Percentiles rank a stretch among this genome's conserved stretches.
Conservation (phyloP, 2,329 filamentous ascomycete genomes). For the Ophiosphaerella korrae region DNA sequence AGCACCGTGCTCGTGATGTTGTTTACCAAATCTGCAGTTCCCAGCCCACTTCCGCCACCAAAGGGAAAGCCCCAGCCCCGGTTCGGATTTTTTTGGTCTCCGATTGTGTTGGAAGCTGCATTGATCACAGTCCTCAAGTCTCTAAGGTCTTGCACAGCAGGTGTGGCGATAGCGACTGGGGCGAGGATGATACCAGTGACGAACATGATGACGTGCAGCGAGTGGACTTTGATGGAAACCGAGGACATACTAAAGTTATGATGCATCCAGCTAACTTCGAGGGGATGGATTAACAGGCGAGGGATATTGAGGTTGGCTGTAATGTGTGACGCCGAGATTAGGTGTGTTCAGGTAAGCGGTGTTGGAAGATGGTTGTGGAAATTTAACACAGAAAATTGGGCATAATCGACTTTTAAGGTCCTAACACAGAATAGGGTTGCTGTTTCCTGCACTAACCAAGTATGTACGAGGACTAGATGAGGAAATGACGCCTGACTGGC, state of each 20-base stretch:
- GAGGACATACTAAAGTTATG: constrained; percentile 14
- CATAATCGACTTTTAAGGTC: too few species aligned
- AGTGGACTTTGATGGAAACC: neutral
- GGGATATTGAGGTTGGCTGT: constrained; percentile 6
- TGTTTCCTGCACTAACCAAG: too few species aligned
- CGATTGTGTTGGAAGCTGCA: constrained; percentile 34
- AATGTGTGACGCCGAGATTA: constrained; percentile 21
- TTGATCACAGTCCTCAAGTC: constrained; percentile 36
- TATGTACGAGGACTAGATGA: too few species aligned
- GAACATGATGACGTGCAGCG: constrained; percentile 26
- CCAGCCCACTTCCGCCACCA: constrained; percentile 19
- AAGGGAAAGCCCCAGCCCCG: constrained; percentile 32
- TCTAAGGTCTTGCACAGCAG: constrained; percentile 36
- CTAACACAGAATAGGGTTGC: too few species aligned
- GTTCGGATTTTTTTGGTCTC: constrained; percentile 32
- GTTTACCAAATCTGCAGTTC: constrained; percentile 39
- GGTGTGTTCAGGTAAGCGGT: constrained; percentile 19
- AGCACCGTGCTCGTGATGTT: constrained; percentile 42
- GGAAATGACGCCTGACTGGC: too few species aligned
- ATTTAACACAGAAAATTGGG: too few species aligned
- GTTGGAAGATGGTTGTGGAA: constrained; percentile 2
- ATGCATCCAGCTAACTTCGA: constrained; percentile 6
- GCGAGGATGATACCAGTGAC: constrained; percentile 34
- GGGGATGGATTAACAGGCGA: constrained; percentile 3
- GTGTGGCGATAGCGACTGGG: constrained; percentile 25